Base-by-base conservation (phyloP, 768 basidiomycete genomes). In the Hypsizygus marmoreus region DNA sequence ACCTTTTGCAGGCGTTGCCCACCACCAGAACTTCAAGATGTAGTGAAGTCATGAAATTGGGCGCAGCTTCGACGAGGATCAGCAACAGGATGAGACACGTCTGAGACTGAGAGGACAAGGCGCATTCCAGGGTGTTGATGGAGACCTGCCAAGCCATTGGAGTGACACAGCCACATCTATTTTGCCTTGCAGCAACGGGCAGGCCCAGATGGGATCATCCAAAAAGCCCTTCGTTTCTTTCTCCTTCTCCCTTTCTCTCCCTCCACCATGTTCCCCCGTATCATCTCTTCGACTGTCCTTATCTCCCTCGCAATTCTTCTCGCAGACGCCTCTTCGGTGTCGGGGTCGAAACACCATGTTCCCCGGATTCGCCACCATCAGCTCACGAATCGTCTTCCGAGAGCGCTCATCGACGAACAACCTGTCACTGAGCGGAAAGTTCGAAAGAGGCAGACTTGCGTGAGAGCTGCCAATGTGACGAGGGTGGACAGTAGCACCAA, bases 351-450 rank as follows among this genome's bases (percentile, higher is more conserved):
- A 2, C 52, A 53, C 3, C 58, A 54, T 43, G 41, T 60, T 33
- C 53, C 56, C 20, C 45, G 50, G 34, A 45, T 55, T 8, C 59
- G 55, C 9, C 62, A 57, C 45, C 62, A 58, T 24, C 53, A 55
- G 26, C 58, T 63, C 33, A 58, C 48, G 4, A 49, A 45, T 9
- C 57, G 51, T 28, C 38, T 55, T 12, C 12, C 36, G 30, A 40
- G 47, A 11, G 14, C 37, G 5, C 19, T 38, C 16, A 14, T 36
- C 1, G 40, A 31, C 16, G n/a, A 12, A 26, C 30, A 2, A 39
- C 17, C 28, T 34, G 10, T 44, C 30, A 16, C 10, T 17, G 12
- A 43, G n/a, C n/a, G 30, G 36, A 39, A 37, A 25, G 26, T 45
- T 7, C 44, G 49, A 29, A 45, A 32, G 23, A 39, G 52, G 26